Evolutionary conservation across 1,284 basidiomycete species (phyloP), one percentile per base, ranked within the genome.

Genomic region (Sporisorium scitamineum): DNA sequence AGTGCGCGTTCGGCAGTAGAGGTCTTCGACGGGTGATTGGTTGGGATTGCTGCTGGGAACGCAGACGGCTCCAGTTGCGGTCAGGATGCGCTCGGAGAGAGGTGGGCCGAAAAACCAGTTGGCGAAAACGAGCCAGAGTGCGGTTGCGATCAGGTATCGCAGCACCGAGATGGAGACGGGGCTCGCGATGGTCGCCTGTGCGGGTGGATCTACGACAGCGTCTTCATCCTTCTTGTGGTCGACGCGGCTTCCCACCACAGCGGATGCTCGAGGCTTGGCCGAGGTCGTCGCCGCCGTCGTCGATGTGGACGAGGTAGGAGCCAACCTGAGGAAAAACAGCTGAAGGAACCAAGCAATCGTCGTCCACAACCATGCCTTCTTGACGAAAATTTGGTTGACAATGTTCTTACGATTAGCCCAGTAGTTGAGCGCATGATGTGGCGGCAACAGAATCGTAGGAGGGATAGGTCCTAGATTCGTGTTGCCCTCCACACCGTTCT

Each of bases 91-190:
- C 61, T 93, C 91, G 32, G 94, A 86, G 52, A 98, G 86, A 0
- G 92, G 89, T 4, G 94, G 93, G 0, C 95, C 95, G 80, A 97
- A 95, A 88, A 95, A 96, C 94, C 94, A 97, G 59, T 88, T 88
- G 2, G 93, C 91, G 87, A 85, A 79, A 52, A 65, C 70, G 9
- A 73, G 44, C 70, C 70, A 71, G 27, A 54, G 31, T 2, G 16
- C 31, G 4, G 70, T 70, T 7, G 74, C 60, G 18, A 74, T 11
- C 10, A 62, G 18, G 61, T 78, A 80, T 5, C 77, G 66, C 13
- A 76, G 41, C 18, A 75, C 77, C 2, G 70, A 63, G 22, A 68
- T 66, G 22, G 70, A 59, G 0, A 70, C 60, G 5, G 72, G 67
- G 26, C 67, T 70, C 1, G 67, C 57, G 24, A 75, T 70, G 16